Conservation (phyloP, 2,329 filamentous ascomycete species). For the Botryosphaeria dothidea region DNA sequence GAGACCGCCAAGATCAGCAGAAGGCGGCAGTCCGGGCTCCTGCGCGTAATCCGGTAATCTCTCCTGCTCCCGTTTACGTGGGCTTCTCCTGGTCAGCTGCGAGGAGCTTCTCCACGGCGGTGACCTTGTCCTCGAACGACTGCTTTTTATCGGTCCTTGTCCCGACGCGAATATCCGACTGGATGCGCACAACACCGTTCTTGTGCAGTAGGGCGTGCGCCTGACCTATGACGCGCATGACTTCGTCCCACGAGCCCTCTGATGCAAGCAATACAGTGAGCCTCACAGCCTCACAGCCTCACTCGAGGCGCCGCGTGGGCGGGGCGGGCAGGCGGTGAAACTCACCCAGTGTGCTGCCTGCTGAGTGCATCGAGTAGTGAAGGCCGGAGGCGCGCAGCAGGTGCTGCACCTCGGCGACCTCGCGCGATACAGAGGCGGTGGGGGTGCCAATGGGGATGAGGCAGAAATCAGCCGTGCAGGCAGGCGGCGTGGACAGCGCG, state of each 20-base stretch:
- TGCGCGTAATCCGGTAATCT: constrained; percentile 2
- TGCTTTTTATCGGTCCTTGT: constrained; percentile 86
- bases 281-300: background rate
- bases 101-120: constrained; percentile 44
- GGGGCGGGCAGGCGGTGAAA: background rate
- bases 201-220: constrained; percentile 41
- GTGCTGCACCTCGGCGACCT: constrained; percentile 86
- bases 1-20: background rate
- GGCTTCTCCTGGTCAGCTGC: background rate
- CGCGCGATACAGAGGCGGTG: constrained; percentile 54
- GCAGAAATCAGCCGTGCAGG: constrained; percentile 88
- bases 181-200: constrained; percentile 62
- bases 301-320: no score
- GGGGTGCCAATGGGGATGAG: constrained; percentile 73
- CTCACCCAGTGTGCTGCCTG: constrained; percentile 77
- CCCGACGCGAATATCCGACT: constrained; percentile 85
- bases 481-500: constrained; percentile 59
- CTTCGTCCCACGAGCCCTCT: constrained; percentile 92
- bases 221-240: constrained; percentile 61
- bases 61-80: background rate
- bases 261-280: background rate
- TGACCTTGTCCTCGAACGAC: constrained; percentile 77
- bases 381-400: constrained; percentile 79
- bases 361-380: constrained; percentile 86
- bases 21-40: background rate